Evolutionary conservation across 495 filamentous ascomycete species (phyloP).

Genomic region (Xylaria curta): DNA sequence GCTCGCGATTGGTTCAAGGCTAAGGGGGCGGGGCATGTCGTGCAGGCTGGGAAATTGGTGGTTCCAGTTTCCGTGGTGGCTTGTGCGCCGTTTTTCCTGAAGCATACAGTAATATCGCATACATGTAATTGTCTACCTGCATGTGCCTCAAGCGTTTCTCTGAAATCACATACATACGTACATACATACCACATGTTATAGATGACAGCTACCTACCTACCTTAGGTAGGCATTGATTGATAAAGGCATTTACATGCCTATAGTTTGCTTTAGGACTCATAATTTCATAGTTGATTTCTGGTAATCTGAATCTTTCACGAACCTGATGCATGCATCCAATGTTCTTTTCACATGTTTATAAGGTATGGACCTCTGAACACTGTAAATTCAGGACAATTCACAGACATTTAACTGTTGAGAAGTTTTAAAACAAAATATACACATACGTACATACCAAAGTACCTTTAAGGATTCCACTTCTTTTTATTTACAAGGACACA

Average conservation of each 20-base stretch:
- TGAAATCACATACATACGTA: no score
- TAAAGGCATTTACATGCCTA: neutral
- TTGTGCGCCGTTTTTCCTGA: conserved; percentile 14
- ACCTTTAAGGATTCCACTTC: conserved; percentile 1
- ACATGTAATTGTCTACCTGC: neutral
- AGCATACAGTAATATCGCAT: conserved; percentile 12
- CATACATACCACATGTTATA: no score
- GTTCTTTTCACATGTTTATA: neutral
- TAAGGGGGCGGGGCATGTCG: conserved; percentile 30
- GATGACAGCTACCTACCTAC: neutral
- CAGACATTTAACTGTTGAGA: neutral
- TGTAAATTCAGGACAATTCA: neutral
- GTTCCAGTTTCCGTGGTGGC: conserved; percentile 32
- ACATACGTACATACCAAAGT: neutral
- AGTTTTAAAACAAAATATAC: neutral
- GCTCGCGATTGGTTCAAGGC: conserved; percentile 5
- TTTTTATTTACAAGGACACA: neutral
- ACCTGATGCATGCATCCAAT: neutral
- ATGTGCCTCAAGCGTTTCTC: no score
- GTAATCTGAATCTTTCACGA: no score
- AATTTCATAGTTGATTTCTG: no score
- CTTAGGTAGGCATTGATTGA: neutral
- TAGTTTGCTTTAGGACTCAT: neutral
- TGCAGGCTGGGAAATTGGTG: conserved; percentile 46
- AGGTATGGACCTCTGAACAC: neutral